Evolutionary conservation across 306 rosid genomes (phyloP).

Genomic region (Inga oerstediana): DNA sequence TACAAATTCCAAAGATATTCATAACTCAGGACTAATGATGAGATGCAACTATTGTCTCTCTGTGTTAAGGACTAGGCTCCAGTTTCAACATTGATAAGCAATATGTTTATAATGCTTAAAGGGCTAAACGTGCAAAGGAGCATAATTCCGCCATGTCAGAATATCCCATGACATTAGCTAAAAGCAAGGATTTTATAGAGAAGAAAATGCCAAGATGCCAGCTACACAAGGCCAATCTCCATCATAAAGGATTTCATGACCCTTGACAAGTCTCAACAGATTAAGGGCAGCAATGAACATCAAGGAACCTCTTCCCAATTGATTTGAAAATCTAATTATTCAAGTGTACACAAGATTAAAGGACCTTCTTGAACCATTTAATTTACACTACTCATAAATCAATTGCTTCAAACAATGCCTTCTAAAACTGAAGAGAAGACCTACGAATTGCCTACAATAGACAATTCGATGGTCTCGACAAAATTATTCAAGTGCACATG

Average conservation of each 20-base stretch:
- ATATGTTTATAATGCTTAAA: slow-evolving; percentile 1
- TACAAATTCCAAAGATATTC: slow-evolving; percentile 42
- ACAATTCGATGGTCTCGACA: slow-evolving; percentile 1
- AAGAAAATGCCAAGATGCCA: neutral
- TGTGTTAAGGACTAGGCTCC: neutral
- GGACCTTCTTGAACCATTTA: neutral
- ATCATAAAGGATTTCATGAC: slow-evolving; percentile 5
- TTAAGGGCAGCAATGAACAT: slow-evolving; percentile 8
- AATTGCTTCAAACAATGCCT: neutral
- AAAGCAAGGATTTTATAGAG: neutral
- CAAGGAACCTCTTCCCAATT: neutral
- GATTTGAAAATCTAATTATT: neutral
- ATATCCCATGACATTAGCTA: neutral
- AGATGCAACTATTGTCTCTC: slow-evolving; percentile 22
- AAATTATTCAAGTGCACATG: slow-evolving; percentile 27
- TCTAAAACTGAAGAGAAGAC: slow-evolving; percentile 2
- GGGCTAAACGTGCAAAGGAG: neutral
- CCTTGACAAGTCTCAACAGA: slow-evolving; percentile 17
- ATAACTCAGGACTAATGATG: slow-evolving; percentile 29
- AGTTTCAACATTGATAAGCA: neutral
- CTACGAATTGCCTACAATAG: neutral
- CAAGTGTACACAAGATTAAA: neutral
- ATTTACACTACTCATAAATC: neutral
- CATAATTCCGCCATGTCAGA: neutral
- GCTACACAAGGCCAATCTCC: neutral